A percentile compares a stretch with the other conserved stretches of the same genome.
phyloP scores from a whole-genome alignment of 1,284 basidiomycete species.

The Leccinum pachyderme region DNA sequence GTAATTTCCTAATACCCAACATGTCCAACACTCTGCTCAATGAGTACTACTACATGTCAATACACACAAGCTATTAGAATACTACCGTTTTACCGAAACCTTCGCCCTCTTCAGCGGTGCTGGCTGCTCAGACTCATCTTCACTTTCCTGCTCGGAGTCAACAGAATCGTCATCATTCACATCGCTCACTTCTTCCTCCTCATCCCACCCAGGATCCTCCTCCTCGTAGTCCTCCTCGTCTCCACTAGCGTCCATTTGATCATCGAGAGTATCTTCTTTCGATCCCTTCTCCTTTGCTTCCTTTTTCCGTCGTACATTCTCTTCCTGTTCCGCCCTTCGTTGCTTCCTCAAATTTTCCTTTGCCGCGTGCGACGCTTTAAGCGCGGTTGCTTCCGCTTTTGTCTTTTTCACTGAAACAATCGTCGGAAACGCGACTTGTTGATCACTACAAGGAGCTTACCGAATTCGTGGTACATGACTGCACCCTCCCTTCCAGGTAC shows the following conservation, averaged over 20 bases:
- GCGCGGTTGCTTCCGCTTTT: constrained; percentile 64
- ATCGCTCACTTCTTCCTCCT: constrained; percentile 64
- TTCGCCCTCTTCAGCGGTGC: constrained; percentile 42
- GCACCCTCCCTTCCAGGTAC: constrained; percentile 84
- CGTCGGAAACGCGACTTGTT: constrained; percentile 9
- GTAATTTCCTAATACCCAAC: constrained; percentile 14
- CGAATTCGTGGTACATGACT: constrained; percentile 90
- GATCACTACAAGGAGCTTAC: constrained; percentile 43
- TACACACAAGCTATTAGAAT: background rate
- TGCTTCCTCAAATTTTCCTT: constrained; percentile 74
- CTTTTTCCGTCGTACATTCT: constrained; percentile 83
- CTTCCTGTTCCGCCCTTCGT: constrained; percentile 82
- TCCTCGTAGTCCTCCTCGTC: constrained; percentile 45
- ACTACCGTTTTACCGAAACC: constrained; percentile 38
- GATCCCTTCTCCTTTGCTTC: constrained; percentile 38
- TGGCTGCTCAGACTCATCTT: constrained; percentile 31
- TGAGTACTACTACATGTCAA: constrained; percentile 13
- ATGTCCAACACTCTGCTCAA: background rate
- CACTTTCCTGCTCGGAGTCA: constrained; percentile 42
- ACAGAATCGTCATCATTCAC: constrained; percentile 50
- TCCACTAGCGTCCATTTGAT: constrained; percentile 30
- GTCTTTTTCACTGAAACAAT: constrained; percentile 71
- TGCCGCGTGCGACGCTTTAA: constrained; percentile 73
- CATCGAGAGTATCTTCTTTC: constrained; percentile 35
- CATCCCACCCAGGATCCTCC: constrained; percentile 53